Evolutionary conservation across 2,329 filamentous ascomycete genomes (phyloP).

Genomic region (Diaporthe sp.): DNA sequence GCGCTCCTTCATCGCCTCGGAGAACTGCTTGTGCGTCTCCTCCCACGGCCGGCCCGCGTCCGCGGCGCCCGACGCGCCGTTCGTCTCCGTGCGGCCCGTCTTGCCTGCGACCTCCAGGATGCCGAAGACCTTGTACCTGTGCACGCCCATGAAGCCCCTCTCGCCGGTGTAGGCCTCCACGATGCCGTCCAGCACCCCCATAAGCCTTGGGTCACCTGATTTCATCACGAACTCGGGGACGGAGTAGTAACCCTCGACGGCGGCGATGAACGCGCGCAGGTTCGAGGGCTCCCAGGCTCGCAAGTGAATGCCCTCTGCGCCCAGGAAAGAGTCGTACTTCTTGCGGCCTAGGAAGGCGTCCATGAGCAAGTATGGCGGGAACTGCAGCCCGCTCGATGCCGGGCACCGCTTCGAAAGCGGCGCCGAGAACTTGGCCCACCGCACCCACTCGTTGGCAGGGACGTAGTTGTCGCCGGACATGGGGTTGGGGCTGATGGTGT

Average conservation of each 20-base stretch:
- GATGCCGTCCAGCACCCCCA: constrained; percentile 68
- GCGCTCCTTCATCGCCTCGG: constrained; percentile 67
- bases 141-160: constrained; percentile 69
- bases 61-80: constrained; percentile 62
- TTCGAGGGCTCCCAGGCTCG: constrained; percentile 69
- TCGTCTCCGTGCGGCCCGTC: constrained; percentile 66
- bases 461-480: constrained; percentile 66
- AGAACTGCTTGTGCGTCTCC: constrained; percentile 65
- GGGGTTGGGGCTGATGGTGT: constrained; percentile 67
- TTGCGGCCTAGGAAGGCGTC: constrained; percentile 67
- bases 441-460: constrained; percentile 62
- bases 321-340: constrained; percentile 66
- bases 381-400: constrained; percentile 65
- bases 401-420: constrained; percentile 65
- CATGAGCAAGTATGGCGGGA: constrained; percentile 67
- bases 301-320: constrained; percentile 65
- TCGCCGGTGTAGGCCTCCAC: constrained; percentile 69
- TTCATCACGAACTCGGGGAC: constrained; percentile 67
- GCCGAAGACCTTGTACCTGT: constrained; percentile 71
- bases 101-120: constrained; percentile 68
- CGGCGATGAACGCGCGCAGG: constrained; percentile 67
- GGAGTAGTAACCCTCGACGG: constrained; percentile 67
- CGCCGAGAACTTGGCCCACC: constrained; percentile 65
- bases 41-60: constrained; percentile 63
- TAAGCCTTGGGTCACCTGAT: constrained; percentile 63